Evolutionary conservation across 2,329 filamentous ascomycete species (phyloP).

Genomic region (Xylariomycetidae sp.): DNA sequence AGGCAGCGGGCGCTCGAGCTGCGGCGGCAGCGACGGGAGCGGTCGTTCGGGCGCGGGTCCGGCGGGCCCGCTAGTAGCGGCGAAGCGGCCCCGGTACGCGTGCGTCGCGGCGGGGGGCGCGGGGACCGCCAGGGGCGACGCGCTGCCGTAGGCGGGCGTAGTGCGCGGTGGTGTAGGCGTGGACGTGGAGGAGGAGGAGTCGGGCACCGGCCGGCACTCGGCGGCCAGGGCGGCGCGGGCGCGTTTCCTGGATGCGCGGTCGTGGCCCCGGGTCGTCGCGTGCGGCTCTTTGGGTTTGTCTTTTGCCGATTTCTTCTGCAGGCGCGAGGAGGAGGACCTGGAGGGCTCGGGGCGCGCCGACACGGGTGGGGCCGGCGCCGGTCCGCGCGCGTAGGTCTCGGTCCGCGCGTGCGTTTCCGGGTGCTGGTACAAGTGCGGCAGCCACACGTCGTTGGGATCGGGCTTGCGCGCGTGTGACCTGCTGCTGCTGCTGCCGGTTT

Average conservation of each 20-base stretch:
- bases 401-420: slow-evolving; percentile 13
- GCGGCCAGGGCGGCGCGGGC: no score
- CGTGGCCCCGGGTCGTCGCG: background rate
- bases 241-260: background rate
- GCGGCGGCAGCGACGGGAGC: slow-evolving; percentile 2
- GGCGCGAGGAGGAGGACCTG: background rate
- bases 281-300: no score
- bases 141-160: slow-evolving; percentile 2
- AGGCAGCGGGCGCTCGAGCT: background rate
- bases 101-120: slow-evolving; percentile 5
- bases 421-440: slow-evolving; percentile 15
- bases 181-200: no score
- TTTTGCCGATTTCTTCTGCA: no score
- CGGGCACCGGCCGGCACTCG: no score
- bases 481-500: no score
- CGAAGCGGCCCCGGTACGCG: slow-evolving; percentile 1
- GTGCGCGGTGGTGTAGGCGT: no score
- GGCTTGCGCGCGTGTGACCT: slow-evolving; percentile 4
- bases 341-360: slow-evolving; percentile 6
- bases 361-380: slow-evolving; percentile 11
- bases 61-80: background rate
- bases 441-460: slow-evolving; percentile 20
- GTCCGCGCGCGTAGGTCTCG: slow-evolving; percentile 9
- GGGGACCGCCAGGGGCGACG: slow-evolving; percentile 6
- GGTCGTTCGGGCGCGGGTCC: slow-evolving; percentile 6